Conservation (phyloP, 345 rosid species). For the Zanthoxylum bungeanum region DNA sequence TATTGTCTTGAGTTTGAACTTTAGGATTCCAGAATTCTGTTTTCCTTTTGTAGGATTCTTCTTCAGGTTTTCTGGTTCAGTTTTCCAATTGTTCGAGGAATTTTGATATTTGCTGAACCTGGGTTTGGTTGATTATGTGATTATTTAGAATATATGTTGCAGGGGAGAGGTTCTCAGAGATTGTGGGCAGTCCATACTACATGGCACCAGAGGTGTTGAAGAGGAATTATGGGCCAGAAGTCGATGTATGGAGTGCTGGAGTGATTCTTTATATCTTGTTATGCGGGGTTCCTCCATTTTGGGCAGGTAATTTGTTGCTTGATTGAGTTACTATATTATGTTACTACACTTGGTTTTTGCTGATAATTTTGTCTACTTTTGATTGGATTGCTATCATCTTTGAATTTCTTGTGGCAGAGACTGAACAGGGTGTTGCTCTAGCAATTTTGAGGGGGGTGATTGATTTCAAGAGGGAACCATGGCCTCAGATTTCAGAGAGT, state of each 20-base stretch:
- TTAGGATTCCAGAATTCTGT: not conserved
- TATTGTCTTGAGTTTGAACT: not conserved
- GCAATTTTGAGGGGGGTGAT: conserved; percentile 83
- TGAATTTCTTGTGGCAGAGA: conserved; percentile 50
- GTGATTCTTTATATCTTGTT: conserved; percentile 81
- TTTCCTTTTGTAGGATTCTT: not conserved
- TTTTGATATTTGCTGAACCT: not conserved
- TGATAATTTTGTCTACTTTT: not conserved
- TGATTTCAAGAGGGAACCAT: conserved; percentile 90
- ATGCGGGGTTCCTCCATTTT: conserved; percentile 94
- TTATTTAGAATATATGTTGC: conserved; percentile 17
- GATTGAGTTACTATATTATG: not conserved
- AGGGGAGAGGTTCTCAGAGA: conserved; percentile 83
- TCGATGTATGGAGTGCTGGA: conserved; percentile 95
- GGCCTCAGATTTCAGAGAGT: conserved; percentile 90
- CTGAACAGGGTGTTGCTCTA: conserved; percentile 97
- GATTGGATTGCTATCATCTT: not conserved
- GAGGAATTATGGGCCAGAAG: conserved; percentile 86
- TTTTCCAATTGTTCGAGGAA: not conserved
- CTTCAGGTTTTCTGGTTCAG: not conserved
- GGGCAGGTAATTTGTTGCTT: conserved; percentile 59
- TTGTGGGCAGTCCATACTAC: conserved; percentile 96
- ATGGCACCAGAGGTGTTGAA: conserved; percentile 96
- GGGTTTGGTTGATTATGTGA: not conserved
- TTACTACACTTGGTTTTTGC: too few relatives aligned